Evolutionary conservation across 768 basidiomycete species (phyloP).

Genomic region (Boletales sp.): DNA sequence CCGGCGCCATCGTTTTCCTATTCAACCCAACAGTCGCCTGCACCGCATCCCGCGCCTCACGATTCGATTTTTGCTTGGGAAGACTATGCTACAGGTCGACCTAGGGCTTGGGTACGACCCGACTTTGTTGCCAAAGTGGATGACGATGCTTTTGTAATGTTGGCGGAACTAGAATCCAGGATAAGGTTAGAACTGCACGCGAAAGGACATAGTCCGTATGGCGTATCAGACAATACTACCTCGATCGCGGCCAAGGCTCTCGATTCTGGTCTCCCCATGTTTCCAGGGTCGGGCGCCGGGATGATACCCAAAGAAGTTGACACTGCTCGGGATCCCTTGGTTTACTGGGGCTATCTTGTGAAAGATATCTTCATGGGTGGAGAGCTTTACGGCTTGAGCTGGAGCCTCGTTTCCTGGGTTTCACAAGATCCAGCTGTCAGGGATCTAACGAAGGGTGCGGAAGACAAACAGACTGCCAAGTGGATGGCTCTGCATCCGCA

Average conservation of each 20-base stretch:
- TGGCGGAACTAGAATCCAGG: constrained; percentile 90
- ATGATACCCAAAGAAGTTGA: constrained; percentile 7
- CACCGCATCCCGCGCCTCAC: constrained; percentile 66
- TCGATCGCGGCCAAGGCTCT: constrained; percentile 1
- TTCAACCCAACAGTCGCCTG: constrained; percentile 50
- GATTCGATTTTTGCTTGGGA: constrained; percentile 61
- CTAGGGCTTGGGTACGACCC: constrained; percentile 74
- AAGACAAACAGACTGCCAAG: constrained; percentile 90
- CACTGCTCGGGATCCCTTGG: constrained; percentile 54
- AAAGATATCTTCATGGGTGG: constrained; percentile 95
- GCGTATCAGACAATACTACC: constrained; percentile 8
- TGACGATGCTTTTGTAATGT: constrained; percentile 93
- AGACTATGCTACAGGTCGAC: constrained; percentile 41
- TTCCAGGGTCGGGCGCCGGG: neutral
- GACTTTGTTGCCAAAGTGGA: constrained; percentile 94
- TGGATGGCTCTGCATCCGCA: constrained; percentile 91
- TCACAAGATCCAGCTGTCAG: constrained; percentile 71
- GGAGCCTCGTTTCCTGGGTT: constrained; percentile 84
- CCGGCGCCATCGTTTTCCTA: constrained; percentile 58
- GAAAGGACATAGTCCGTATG: constrained; percentile 29
- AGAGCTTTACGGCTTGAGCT: constrained; percentile 87
- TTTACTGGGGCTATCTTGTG: constrained; percentile 89
- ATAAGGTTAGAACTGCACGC: constrained; percentile 72
- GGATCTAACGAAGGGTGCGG: constrained; percentile 69
- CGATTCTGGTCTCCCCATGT: neutral